Percentiles rank a stretch among this genome's conserved stretches.
Evolutionary conservation across 139 green algal species (phyloP).

Genomic region (Haematococcus lacustris): DNA sequence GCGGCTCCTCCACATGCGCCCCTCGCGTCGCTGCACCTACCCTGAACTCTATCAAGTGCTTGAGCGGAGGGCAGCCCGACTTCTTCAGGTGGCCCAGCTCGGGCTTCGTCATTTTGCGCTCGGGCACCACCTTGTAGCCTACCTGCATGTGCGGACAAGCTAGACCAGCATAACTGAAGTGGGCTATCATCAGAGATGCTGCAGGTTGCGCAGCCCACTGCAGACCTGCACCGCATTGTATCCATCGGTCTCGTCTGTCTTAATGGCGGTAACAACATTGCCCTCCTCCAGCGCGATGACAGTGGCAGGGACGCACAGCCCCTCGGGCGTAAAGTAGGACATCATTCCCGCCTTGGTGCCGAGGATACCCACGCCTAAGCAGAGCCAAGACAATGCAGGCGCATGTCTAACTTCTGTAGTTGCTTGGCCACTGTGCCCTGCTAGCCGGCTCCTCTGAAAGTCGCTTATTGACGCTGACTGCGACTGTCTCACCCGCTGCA

Average conservation of each 20-base stretch:
- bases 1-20: neutral
- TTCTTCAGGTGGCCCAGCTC: conserved; percentile 91
- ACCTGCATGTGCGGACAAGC: conserved; percentile 28
- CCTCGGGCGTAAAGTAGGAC: conserved; percentile 82
- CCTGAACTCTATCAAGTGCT: conserved; percentile 89
- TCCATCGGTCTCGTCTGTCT: conserved; percentile 85
- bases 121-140: conserved; percentile 64
- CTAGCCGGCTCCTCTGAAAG: too few relatives aligned
- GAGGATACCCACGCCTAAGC: conserved; percentile 71
- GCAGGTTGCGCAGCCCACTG: too few relatives aligned
- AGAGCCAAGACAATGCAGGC: neutral
- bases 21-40: too few relatives aligned
- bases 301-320: conserved; percentile 75
- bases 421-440: too few relatives aligned
- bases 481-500: too few relatives aligned
- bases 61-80: conserved; percentile 62
- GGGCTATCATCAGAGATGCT: too few relatives aligned
- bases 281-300: conserved; percentile 86
- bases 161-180: too few relatives aligned
- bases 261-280: conserved; percentile 91
- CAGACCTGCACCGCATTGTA: conserved; percentile 86
- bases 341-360: conserved; percentile 98
- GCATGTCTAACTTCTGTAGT: too few relatives aligned
- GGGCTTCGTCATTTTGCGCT: conserved; percentile 85
- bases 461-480: too few relatives aligned